Percentiles rank a stretch among this genome's conserved stretches.
These are phyloP conservation scores for Chaetomium globosum DNA, from an alignment of 2,329 filamentous ascomycete genomes.

Conservation along the genomic window DNA sequence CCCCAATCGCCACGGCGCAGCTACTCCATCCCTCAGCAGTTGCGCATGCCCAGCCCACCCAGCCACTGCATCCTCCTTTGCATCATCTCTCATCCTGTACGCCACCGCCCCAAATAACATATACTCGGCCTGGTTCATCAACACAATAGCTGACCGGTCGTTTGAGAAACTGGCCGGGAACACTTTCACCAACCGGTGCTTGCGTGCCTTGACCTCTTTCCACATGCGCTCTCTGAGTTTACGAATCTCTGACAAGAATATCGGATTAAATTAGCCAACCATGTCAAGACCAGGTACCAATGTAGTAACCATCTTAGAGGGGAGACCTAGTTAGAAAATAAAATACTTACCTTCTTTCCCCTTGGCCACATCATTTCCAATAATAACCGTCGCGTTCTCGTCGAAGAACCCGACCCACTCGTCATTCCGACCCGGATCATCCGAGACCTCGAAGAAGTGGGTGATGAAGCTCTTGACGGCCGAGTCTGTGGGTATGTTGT, in stretches of 20 bases:
- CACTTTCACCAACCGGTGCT: constrained; percentile 48
- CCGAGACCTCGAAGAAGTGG: constrained; percentile 50
- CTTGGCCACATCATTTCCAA: constrained; percentile 46
- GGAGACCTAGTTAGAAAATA: not conserved
- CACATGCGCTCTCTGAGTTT: constrained; percentile 50
- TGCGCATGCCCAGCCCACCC: constrained; percentile 22
- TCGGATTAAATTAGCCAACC: constrained; percentile 10
- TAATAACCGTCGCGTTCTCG: constrained; percentile 47
- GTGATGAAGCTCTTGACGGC: constrained; percentile 45
- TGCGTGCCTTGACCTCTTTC: constrained; percentile 46
- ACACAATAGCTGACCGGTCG: not conserved
- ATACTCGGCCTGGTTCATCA: constrained; percentile 19
- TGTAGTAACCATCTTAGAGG: not conserved
- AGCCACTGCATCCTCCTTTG: constrained; percentile 3
- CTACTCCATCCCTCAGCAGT: constrained; percentile 14
- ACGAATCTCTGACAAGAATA: constrained; percentile 44
- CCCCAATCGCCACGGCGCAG: constrained; percentile 17
- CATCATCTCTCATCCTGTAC: constrained; percentile 20
- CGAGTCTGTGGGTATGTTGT: constrained; percentile 28
- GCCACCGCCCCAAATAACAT: constrained; percentile 23
- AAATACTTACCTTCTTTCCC: constrained; percentile 42
- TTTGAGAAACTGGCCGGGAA: constrained; percentile 43
- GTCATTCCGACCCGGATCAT: constrained; percentile 47
- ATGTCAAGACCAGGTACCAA: not conserved
- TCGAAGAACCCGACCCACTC: constrained; percentile 50